These are phyloP conservation scores for Geotrichum armillariae DNA, from an alignment of 1,139 yeast species.

Conservation along the genomic window DNA sequence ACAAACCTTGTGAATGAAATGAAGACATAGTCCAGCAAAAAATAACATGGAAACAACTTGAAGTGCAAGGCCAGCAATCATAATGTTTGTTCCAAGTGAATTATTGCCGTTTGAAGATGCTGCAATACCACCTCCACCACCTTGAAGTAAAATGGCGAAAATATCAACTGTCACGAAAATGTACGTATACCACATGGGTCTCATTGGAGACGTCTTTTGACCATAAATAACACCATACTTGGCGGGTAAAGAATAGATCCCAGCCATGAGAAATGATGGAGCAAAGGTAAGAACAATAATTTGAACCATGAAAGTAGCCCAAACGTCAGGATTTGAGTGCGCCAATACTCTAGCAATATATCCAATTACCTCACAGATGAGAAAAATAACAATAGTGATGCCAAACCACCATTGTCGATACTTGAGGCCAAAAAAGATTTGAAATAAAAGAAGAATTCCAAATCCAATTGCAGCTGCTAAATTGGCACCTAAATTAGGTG, in stretches of 20 bases:
- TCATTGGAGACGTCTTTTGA: conserved; percentile 55
- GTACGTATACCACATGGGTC: conserved; percentile 75
- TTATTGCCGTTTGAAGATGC: conserved; percentile 48
- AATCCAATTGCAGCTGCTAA: conserved; percentile 51
- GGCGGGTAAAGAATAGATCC: conserved; percentile 74
- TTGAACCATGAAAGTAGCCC: conserved; percentile 59
- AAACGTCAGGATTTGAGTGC: conserved; percentile 41
- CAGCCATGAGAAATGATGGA: conserved; percentile 90
- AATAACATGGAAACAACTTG: conserved; percentile 75
- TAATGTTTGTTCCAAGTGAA: conserved; percentile 63
- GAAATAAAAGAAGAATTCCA: conserved; percentile 45
- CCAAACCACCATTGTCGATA: conserved; percentile 77
- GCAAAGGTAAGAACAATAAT: conserved; percentile 72
- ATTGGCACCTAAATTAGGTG: conserved; percentile 52
- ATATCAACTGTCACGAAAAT: conserved; percentile 68
- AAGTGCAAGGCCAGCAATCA: conserved; percentile 79
- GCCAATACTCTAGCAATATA: conserved; percentile 62
- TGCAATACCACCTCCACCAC: conserved; percentile 79
- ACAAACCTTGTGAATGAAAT: neutral
- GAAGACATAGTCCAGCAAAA: conserved; percentile 45
- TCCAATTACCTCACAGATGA: conserved; percentile 66
- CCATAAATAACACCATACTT: conserved; percentile 74
- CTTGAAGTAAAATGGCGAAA: conserved; percentile 71
- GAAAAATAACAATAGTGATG: conserved; percentile 59
- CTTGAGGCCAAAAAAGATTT: conserved; percentile 44